These are phyloP conservation scores for Picocystis sp. DNA, from an alignment of 163 green algal genomes.

Conservation along the genomic window DNA sequence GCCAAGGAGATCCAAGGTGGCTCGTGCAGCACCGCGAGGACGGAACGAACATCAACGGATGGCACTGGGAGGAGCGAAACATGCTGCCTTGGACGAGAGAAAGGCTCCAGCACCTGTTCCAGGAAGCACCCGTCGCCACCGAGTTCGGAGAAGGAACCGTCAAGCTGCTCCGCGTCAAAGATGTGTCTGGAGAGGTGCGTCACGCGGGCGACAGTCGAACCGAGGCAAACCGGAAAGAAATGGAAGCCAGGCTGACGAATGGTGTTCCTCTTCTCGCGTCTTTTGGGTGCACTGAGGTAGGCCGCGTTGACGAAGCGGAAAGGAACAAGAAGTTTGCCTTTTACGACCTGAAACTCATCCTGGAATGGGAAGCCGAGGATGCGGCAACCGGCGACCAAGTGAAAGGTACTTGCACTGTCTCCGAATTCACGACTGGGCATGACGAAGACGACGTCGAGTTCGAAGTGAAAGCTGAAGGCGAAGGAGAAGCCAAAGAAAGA, in stretches of 20 bases:
- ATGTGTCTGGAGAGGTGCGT: slow-evolving; percentile 43
- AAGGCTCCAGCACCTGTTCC: slow-evolving; percentile 32
- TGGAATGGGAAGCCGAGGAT: slow-evolving; percentile 31
- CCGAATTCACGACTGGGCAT: slow-evolving; percentile 10
- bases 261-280: neutral
- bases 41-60: slow-evolving; percentile 37
- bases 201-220: neutral
- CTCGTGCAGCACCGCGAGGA: slow-evolving; percentile 29
- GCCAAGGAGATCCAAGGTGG: slow-evolving; percentile 30
- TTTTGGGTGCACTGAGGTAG: slow-evolving; percentile 14
- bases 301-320: slow-evolving; percentile 44
- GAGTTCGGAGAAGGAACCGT: slow-evolving; percentile 12
- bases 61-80: slow-evolving; percentile 46
- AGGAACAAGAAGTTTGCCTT: slow-evolving; percentile 45
- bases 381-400: slow-evolving; percentile 17
- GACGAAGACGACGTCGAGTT: slow-evolving; percentile 16
- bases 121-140: slow-evolving; percentile 11
- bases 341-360: slow-evolving; percentile 37
- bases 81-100: slow-evolving; percentile 33
- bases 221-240: neutral
- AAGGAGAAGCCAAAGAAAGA: neutral
- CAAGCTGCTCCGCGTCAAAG: slow-evolving; percentile 28
- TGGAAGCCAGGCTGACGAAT: neutral
- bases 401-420: slow-evolving; percentile 10
- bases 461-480: neutral